Conservation (phyloP, 2,329 filamentous ascomycete genomes). For the Phyllosticta citrichinensis region DNA sequence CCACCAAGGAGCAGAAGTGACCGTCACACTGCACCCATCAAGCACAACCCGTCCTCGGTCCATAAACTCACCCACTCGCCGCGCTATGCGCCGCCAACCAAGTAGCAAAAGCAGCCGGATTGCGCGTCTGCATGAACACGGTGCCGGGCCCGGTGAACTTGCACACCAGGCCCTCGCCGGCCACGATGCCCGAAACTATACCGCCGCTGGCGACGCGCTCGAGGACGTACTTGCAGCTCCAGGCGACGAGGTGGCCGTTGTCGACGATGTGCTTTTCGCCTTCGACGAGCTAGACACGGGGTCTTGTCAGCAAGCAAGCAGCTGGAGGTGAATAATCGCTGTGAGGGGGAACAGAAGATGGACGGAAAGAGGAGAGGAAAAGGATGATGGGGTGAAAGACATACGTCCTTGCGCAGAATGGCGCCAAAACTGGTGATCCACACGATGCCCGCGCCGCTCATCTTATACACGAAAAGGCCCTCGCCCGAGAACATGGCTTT, state of each 20-base stretch:
- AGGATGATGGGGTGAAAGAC: slow-evolving; percentile 24
- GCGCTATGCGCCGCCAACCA: slow-evolving; percentile 35
- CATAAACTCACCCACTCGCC: background rate
- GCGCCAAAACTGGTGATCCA: slow-evolving; percentile 93
- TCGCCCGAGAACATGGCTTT: slow-evolving; percentile 95
- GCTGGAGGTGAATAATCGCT: no score
- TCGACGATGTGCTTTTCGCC: slow-evolving; percentile 87
- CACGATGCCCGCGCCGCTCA: slow-evolving; percentile 67
- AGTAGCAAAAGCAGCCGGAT: slow-evolving; percentile 53
- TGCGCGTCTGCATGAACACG: slow-evolving; percentile 86
- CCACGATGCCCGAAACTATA: slow-evolving; percentile 75
- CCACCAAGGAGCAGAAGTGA: no score
- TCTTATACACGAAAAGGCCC: slow-evolving; percentile 81
- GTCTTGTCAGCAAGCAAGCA: background rate
- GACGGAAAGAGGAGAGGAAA: background rate
- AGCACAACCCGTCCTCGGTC: background rate
- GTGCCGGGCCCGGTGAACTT: slow-evolving; percentile 86
- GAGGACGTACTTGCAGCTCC: slow-evolving; percentile 91
- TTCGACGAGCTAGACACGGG: slow-evolving; percentile 34
- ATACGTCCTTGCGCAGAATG: slow-evolving; percentile 86
- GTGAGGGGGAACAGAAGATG: no score
- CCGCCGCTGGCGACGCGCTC: slow-evolving; percentile 86
- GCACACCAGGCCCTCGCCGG: slow-evolving; percentile 83
- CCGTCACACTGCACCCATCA: background rate
- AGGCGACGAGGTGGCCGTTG: slow-evolving; percentile 87